Base-by-base conservation (phyloP, 176 grass and related monocot species). In the Puya raimondii region DNA sequence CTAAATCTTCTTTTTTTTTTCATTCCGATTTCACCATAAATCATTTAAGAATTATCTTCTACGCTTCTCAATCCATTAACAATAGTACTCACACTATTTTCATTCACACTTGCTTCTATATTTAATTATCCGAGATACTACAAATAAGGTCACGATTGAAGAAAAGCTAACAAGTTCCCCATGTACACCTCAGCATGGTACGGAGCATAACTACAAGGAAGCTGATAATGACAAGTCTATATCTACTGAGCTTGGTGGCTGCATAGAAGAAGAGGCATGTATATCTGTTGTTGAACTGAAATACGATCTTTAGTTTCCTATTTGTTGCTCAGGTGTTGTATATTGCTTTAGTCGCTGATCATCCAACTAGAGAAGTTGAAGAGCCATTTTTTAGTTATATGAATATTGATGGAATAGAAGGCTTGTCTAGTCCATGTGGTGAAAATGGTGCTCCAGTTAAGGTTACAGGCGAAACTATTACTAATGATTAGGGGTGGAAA, bases 331-430 rank as follows among this genome's bases (percentile, higher is more conserved):
- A 15, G 73, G 20, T 77, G 53, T 23, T 82, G 71, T 74, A 18
- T 73, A 25, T 51, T 27, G 4, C 33, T 64, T 23, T 57, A 66
- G 49, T 79, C 51, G 50, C 23, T 33, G 75, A 72, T 20, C 23
- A 25, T 57, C 27, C 50, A 65, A 76, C 20, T 53, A 11, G n/a
- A 64, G 59, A 81, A 74, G 64, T 63, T 50, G 70, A 54, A 64
- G 49, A 72, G 79, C 64, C 48, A 51, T 66, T 79, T 68, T 65
- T 65, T 61, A 23, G 29, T 84, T 65, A 71, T 84, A 47, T 79
- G 53, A 70, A 76, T 52, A 49, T 52, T 25, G 48, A 10, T 20
- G 69, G 17, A 10, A 74, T 58, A 51, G 72, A 79, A 76, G 22
- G 68, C 48, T 53, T 79, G 29, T 25, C 13, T 53, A 69, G 64